These are phyloP conservation scores for Aquilaria sinensis DNA, from an alignment of 345 rosid genomes.

Conservation along the genomic window DNA sequence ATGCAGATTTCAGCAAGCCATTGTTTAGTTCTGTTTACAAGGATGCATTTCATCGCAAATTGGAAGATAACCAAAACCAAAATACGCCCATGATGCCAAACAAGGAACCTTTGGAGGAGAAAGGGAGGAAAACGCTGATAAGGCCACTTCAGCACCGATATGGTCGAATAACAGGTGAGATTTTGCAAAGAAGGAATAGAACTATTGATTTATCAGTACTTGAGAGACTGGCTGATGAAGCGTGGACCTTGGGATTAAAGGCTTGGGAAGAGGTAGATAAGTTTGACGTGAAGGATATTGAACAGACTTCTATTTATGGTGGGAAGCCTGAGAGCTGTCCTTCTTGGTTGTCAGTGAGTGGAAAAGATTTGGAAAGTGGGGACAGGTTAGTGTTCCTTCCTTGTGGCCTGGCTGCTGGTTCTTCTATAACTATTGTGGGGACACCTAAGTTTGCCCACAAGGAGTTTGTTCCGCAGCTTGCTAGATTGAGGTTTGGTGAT, in stretches of 20 bases:
- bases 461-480: constrained; percentile 77
- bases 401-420: constrained; percentile 92
- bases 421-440: constrained; percentile 90
- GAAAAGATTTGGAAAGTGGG: constrained; percentile 63
- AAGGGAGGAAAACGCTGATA: constrained; percentile 23
- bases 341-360: constrained; percentile 67
- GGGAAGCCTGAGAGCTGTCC: constrained; percentile 67
- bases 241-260: constrained; percentile 83
- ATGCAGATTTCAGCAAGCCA: constrained; percentile 52
- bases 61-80: constrained; percentile 53
- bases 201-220: constrained; percentile 52
- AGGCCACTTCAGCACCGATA: constrained; percentile 55
- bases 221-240: constrained; percentile 90
- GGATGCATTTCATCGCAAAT: constrained; percentile 59
- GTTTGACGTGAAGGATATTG: constrained; percentile 36
- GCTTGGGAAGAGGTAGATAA: constrained; percentile 85
- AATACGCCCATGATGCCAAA: constrained; percentile 51
- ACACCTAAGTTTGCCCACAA: constrained; percentile 81
- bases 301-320: constrained; percentile 29
- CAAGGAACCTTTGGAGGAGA: constrained; percentile 40
- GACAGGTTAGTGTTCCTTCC: constrained; percentile 79
- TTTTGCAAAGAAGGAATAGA: constrained; percentile 65
- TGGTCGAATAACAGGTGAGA: constrained; percentile 74
- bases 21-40: constrained; percentile 47
- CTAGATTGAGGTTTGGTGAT: constrained; percentile 38